Conservation (phyloP, 352 stramenopile genomes). For the Phytophthora constricta region DNA sequence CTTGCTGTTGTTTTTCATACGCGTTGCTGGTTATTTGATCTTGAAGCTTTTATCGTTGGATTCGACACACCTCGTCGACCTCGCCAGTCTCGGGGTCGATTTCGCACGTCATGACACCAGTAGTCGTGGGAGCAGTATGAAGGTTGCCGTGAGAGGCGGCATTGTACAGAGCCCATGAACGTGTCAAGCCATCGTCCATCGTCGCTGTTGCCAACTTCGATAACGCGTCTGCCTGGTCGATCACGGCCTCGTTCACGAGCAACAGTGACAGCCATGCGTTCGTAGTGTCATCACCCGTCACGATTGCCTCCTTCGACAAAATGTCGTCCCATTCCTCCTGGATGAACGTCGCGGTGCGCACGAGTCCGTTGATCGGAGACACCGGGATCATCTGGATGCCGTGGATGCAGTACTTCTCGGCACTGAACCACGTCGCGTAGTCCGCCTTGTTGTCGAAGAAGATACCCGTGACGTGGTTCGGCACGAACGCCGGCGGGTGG, state of each 20-base stretch:
- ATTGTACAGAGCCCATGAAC: slow-evolving; percentile 33
- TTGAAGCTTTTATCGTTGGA: too few species aligned
- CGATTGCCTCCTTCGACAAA: slow-evolving; percentile 1
- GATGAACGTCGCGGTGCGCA: not conserved
- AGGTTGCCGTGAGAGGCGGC: slow-evolving; percentile 20
- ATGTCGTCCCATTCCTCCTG: slow-evolving; percentile 4
- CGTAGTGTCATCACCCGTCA: not conserved
- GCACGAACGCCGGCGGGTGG: slow-evolving; percentile 55
- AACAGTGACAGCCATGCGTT: slow-evolving; percentile 48
- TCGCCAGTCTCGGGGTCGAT: not conserved
- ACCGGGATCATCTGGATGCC: slow-evolving; percentile 1
- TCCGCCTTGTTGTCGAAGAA: slow-evolving; percentile 4
- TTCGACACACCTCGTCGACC: not conserved
- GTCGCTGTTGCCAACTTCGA: slow-evolving; percentile 14
- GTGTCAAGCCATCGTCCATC: slow-evolving; percentile 56
- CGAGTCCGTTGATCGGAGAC: slow-evolving; percentile 2
- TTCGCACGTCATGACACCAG: slow-evolving; percentile 2
- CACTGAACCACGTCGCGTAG: slow-evolving; percentile 3
- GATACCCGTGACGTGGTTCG: slow-evolving; percentile 64
- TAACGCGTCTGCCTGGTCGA: slow-evolving; percentile 54
- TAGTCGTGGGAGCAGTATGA: not conserved
- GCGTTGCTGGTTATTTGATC: not conserved
- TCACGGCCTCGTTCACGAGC: slow-evolving; percentile 55
- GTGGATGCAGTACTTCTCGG: slow-evolving; percentile 2
- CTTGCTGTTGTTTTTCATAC: too few species aligned